Evolutionary conservation across 495 filamentous ascomycete genomes (phyloP), one percentile per base, ranked within the genome.

Genomic region (Hypoxylon fragiforme): DNA sequence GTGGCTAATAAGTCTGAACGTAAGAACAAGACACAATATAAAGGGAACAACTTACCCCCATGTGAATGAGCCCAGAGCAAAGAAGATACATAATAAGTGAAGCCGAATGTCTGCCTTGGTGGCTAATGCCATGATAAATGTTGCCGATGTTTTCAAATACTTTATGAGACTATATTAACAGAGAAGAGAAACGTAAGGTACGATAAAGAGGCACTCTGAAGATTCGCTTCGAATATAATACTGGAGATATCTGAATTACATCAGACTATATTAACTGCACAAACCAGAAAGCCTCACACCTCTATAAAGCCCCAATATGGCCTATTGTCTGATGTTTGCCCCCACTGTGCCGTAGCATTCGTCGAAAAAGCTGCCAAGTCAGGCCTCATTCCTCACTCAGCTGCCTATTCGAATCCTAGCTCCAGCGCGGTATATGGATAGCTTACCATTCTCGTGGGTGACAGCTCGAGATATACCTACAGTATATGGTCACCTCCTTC

Each of bases 41-140:
- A 26, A 37, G 22, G 7, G n/a, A n/a, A n/a, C 43, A n/a, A 67
- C 73, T 57, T 56, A 81, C 78, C 81, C 81, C 81, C 81, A 84
- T n/a, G 77, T 71, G 24, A 81, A 81, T 1, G 79, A 80, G 2
- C 77, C 81, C n/a, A 84, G 57, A 0, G 74, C 79, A 45, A 81
- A 80, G 48, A 81, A 78, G 1, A 75, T 54, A 54, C 79, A 80
- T 41, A 81, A 62, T 3, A 55, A 52, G 44, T 78, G 66, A 43
- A 81, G 71, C 31, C 78, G 71, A 43, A 70, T 48, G 14, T 70
- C 64, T 3, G 74, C 73, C 34, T 70, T 75, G 5, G 70, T 70
- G 38, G 69, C 30, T 3, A 58, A 21, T 22, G 32, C 54, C 57
- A 67, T 64, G 1, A 3, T 45, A 15, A 34, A 6, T 5, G 13